Conservation (phyloP, 2,329 filamentous ascomycete genomes). For the Fusarium sarcochroum region DNA sequence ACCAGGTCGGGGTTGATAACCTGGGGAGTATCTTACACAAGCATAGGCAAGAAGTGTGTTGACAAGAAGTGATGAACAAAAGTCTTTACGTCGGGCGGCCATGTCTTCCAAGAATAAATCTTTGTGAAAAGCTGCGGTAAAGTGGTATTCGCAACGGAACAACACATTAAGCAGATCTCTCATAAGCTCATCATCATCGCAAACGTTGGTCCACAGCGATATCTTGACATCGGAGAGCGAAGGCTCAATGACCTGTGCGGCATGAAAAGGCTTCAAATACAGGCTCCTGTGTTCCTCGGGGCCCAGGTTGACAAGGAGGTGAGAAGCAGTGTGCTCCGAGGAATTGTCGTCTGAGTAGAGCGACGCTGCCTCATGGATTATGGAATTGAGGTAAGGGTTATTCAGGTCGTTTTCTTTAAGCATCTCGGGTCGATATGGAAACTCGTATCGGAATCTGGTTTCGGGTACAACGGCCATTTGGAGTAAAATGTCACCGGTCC, state of each 20-base stretch:
- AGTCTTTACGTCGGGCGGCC: slow-evolving; percentile 47
- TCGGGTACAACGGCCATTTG: slow-evolving; percentile 57
- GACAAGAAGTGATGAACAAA: slow-evolving; percentile 58
- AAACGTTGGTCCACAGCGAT: slow-evolving; percentile 56
- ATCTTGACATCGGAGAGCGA: slow-evolving; percentile 48
- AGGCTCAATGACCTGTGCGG: slow-evolving; percentile 53
- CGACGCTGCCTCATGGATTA: slow-evolving; percentile 46
- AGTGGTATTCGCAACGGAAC: slow-evolving; percentile 56
- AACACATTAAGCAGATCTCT: slow-evolving; percentile 48
- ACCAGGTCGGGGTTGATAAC: fast-evolving
- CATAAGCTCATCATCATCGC: slow-evolving; percentile 54
- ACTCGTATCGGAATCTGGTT: slow-evolving; percentile 56
- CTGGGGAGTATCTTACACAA: slow-evolving; percentile 49
- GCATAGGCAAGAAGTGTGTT: slow-evolving; percentile 55
- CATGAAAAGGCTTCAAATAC: slow-evolving; percentile 56
- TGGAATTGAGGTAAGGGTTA: slow-evolving; percentile 48
- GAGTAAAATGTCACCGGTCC: slow-evolving; percentile 55
- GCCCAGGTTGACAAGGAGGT: not conserved
- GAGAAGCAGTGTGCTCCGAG: not conserved
- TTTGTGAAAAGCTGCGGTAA: slow-evolving; percentile 56
- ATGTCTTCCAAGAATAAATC: slow-evolving; percentile 59
- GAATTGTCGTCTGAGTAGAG: slow-evolving; percentile 3
- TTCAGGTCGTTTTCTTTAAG: slow-evolving; percentile 23
- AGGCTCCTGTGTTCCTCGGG: slow-evolving; percentile 34
- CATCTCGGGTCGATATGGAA: slow-evolving; percentile 53